A percentile compares a stretch with the other conserved stretches of the same genome.
These are phyloP conservation scores for Candida sakaeoensis DNA, from an alignment of 805 yeast species.

Conservation along the genomic window DNA sequence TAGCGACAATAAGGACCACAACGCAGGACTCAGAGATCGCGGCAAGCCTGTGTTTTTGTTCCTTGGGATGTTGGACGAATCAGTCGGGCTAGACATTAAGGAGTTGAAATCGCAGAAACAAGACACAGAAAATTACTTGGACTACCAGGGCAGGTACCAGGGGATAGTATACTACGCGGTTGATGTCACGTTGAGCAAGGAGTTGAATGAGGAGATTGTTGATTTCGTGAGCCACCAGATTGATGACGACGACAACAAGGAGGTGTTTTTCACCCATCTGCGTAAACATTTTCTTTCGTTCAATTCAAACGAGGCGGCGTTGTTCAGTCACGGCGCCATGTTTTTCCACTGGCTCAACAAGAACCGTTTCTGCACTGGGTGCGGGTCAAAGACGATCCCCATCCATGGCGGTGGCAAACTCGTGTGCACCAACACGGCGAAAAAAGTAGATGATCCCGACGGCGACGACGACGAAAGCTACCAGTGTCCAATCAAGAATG, in stretches of 20 bases:
- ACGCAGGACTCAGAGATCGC: conserved; percentile 37
- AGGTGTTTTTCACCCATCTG: conserved; percentile 29
- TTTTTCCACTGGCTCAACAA: conserved; percentile 80
- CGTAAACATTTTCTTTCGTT: conserved; percentile 36
- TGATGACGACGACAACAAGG: conserved; percentile 8
- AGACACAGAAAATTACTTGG: conserved; percentile 32
- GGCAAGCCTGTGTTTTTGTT: conserved; percentile 39
- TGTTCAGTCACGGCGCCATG: conserved; percentile 79
- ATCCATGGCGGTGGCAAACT: conserved; percentile 67
- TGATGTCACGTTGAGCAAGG: conserved; percentile 48
- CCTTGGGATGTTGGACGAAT: conserved; percentile 44
- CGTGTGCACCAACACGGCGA: conserved; percentile 36
- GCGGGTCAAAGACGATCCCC: conserved; percentile 65
- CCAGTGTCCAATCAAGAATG: conserved; percentile 35
- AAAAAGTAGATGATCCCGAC: conserved; percentile 9
- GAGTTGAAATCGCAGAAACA: conserved; percentile 22
- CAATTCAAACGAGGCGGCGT: conserved; percentile 49
- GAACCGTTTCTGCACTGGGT: conserved; percentile 79
- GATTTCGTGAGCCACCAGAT: conserved; percentile 17
- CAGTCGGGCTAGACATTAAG: conserved; percentile 36
- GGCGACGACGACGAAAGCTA: conserved; percentile 17
- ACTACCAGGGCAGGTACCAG: conserved; percentile 44
- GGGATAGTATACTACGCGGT: conserved; percentile 67
- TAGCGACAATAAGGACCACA: conserved; percentile 28
- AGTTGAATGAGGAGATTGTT: conserved; percentile 35